Evolutionary conservation across 2,329 filamentous ascomycete genomes (phyloP), one percentile per base, ranked within the genome.

Genomic region (Botryosphaeria dothidea): DNA sequence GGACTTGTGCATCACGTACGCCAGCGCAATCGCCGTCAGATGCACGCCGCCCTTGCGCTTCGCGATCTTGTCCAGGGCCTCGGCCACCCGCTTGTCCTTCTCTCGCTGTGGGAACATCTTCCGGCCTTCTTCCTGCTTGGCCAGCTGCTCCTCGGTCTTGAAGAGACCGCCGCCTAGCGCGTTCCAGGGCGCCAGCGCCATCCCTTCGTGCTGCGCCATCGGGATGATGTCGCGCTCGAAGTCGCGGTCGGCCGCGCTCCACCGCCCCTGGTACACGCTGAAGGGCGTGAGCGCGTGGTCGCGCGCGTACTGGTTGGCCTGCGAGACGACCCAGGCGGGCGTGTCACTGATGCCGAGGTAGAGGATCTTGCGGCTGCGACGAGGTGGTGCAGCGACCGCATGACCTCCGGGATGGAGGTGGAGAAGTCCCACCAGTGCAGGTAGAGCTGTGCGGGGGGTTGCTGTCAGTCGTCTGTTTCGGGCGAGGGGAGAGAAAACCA

Each of bases 1-100:
- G 88, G 13, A 6, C 31, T 41, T 41, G 9, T 41, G 38, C 82
- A 91, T 84, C 13, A 92, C 86, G 71, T 93, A 93, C 1, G 90
- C 90, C 23, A 93, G 76, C 9, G 90, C 90, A 31, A 91, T 78
- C 1, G 45, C 17, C 2, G 48, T 62, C 13, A 90, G 79, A 41
- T 82, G 79, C 9, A 80, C 78, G 43, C 31, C 31, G 8, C 19
- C 43, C 3, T 38, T 21, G 15, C 6, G 4, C 69, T 88, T 85
- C 0, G 85, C 87, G 7, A 91, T 82, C 69, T 86, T 82, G 27
- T 85, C 87, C 0, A 92, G 80, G 0, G 85, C 86, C 27, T 80
- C 81, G 62, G 83, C 85, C 36, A 87, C 80, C 60, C 80, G 81
- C 6, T 73, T 75, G 65, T 86, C 84, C 0, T 83, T 78, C 34